A percentile compares a stretch with the other conserved stretches of the same genome.
These are phyloP conservation scores for Spizellomyces punctatus DNA, from an alignment of 192 early-diverging fungal species.

Conservation along the genomic window DNA sequence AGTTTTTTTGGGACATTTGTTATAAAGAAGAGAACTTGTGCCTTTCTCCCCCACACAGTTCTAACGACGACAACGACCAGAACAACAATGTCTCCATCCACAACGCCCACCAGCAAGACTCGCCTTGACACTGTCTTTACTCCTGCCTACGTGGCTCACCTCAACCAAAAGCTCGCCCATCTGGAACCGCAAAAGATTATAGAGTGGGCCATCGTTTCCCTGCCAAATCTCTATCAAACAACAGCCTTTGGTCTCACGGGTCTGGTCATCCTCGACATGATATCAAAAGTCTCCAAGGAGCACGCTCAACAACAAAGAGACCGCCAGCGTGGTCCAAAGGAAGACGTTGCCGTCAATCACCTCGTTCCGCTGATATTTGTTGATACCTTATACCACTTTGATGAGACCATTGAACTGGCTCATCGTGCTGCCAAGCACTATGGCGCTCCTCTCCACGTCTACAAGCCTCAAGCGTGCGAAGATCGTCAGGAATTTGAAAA, in stretches of 20 bases:
- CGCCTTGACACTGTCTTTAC: conserved; percentile 43
- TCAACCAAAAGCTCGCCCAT: conserved; percentile 73
- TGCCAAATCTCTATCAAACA: conserved; percentile 85
- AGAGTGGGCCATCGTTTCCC: conserved; percentile 81
- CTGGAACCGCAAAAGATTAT: conserved; percentile 79
- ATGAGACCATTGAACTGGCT: conserved; percentile 85
- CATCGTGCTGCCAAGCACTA: conserved; percentile 68
- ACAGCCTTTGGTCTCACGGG: conserved; percentile 95
- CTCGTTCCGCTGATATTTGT: conserved; percentile 87
- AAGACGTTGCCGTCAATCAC: conserved; percentile 33
- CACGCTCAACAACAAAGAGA: conserved; percentile 31
- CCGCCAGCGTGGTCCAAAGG: neutral
- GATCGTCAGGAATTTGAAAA: conserved; percentile 70
- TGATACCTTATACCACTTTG: conserved; percentile 95
- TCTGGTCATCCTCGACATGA: conserved; percentile 84
- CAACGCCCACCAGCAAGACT: neutral
- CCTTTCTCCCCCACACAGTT: neutral
- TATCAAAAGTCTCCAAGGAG: conserved; percentile 60
- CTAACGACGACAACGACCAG: neutral
- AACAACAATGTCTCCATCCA: conserved; percentile 2
- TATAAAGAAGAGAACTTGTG: too few relatives aligned
- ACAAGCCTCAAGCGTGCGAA: conserved; percentile 67
- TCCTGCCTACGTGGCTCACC: conserved; percentile 65
- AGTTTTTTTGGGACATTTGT: too few relatives aligned
- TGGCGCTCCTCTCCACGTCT: conserved; percentile 69